Base-by-base conservation (phyloP, 1,139 yeast genomes). In the Chernovozyma sophiae-reginae region DNA sequence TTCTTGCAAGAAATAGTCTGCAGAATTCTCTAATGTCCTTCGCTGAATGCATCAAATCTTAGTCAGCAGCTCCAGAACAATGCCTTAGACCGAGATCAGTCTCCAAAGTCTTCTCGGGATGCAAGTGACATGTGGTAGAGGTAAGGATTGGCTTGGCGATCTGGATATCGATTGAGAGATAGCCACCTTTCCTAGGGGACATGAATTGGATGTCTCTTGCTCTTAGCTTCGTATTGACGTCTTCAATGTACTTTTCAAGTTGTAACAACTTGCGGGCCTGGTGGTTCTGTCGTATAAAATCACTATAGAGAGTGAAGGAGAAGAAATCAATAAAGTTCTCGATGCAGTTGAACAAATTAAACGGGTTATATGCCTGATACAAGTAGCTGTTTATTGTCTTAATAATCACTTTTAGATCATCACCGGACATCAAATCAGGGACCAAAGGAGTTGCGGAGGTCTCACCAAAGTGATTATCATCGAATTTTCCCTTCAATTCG, bases 371-470 rank as follows among this genome's bases (percentile, higher is more conserved):
- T 0, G 81, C 79, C 1, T 50, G 49, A 31, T 39, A 43, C 28
- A 81, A 46, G n/a, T 49, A 46, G 3, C 24, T 31, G 50, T 85
- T 85, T n/a, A 85, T 58, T 0, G 46, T 45, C 0, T 39, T 40
- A 1, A 82, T 65, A 4, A 82, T 65, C 1, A 48, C 51, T 1
- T 37, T 34, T 35, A 76, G 70, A 42, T 75, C 75, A 1, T 53
- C 52, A 1, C 48, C 57, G 1, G 56, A 19, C 2, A 70, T 45
- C 11, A 79, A 36, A 26, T 61, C 65, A 0, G 65, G 56, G 1
- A 74, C 67, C 34, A 82, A 56, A 0, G 87, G 84, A 1, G 86
- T 72, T 3, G 59, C 49, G 0, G 86, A 79, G 0, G 74, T 63
- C 6, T 50, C 53, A 0, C 86, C 86, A 54, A 67, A 81, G 24